These are phyloP conservation scores for Mesembryanthemum crystallinum DNA, from an alignment of 148 eudicot genomes.

Conservation along the genomic window DNA sequence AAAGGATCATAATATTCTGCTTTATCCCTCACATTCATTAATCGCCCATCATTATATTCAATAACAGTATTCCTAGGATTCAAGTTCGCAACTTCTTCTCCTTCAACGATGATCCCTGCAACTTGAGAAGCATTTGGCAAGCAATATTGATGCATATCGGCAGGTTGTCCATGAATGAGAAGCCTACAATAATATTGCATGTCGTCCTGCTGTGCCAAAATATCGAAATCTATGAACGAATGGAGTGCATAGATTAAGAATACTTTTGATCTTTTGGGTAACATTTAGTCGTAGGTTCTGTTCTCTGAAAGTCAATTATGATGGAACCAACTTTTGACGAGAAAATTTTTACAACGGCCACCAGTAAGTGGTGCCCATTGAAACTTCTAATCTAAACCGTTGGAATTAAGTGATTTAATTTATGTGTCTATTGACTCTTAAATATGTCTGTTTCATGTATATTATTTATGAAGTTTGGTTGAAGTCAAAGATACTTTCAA, in stretches of 20 bases:
- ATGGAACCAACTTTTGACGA: too few relatives aligned
- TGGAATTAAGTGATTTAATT: too few relatives aligned
- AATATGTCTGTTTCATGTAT: too few relatives aligned
- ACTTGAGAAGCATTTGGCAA: constrained; percentile 7
- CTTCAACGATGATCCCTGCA: constrained; percentile 1
- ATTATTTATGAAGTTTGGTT: too few relatives aligned
- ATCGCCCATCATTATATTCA: not conserved
- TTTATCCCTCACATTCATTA: not conserved
- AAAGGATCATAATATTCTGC: constrained; percentile 11
- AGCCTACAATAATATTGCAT: not conserved
- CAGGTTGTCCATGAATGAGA: constrained; percentile 5
- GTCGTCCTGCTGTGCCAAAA: not conserved
- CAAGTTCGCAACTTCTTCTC: constrained; percentile 12
- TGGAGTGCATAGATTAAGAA: not conserved
- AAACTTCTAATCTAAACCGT: too few relatives aligned
- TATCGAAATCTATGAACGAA: not conserved
- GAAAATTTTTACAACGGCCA: too few relatives aligned
- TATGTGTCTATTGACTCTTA: too few relatives aligned
- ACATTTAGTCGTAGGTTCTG: not conserved
- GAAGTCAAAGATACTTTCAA: too few relatives aligned
- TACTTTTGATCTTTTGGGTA: not conserved
- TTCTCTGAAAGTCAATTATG: not conserved
- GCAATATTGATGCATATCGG: not conserved
- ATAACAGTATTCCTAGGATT: not conserved
- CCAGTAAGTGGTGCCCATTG: too few relatives aligned